Base-by-base conservation (phyloP, 768 basidiomycete genomes). In the Pleurotus djamor region DNA sequence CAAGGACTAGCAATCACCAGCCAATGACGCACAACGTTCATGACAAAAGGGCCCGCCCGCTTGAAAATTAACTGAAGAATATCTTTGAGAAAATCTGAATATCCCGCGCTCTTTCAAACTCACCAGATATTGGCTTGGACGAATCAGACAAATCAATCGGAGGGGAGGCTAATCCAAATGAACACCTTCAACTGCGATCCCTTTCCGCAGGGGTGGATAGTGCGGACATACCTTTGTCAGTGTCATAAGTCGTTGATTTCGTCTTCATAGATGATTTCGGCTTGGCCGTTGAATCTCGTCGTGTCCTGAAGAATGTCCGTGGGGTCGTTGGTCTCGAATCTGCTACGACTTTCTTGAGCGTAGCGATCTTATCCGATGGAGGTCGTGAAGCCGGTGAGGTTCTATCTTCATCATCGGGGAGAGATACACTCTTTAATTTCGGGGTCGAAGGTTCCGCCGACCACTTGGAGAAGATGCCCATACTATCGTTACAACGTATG, bases 381-480 rank as follows among this genome's bases (percentile, higher is more conserved):
- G 12, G 41, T 56, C 36, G 54, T 44, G 54, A 56, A 44, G 54
- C 33, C 41, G 14, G 8, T 5, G 52, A 10, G 13, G 52, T n/a
- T 16, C 16, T n/a, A 56, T 56, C 54, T 21, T 56, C 35, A 44
- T 56, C 54, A 56, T 56, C 37, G 44, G 54, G 54, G 28, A 56
- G 54, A 8, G 54, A 56, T 41, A 56, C 38, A 56, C 54, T 56
- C 54, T 56, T 56, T 28, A 56, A 43, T 56, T 56, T 56, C 54
- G 54, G 54, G 36, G 54, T 56, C 54, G 54, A 56, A n/a, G 54
- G 54, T 43, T 37, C 28, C 41, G 54, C 41, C 36, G 54, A 13
- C 54, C 54, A 56, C 41, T 56, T 56, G 54, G 54, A 17, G 54
- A 56, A 56, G 54, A 56, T 43, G 41, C 54, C 54, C 54, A 56